A percentile compares a stretch with the other conserved stretches of the same genome.
These are phyloP conservation scores for Sugiyamaella sp. DNA, from an alignment of 1,139 yeast genomes.

Conservation along the genomic window DNA sequence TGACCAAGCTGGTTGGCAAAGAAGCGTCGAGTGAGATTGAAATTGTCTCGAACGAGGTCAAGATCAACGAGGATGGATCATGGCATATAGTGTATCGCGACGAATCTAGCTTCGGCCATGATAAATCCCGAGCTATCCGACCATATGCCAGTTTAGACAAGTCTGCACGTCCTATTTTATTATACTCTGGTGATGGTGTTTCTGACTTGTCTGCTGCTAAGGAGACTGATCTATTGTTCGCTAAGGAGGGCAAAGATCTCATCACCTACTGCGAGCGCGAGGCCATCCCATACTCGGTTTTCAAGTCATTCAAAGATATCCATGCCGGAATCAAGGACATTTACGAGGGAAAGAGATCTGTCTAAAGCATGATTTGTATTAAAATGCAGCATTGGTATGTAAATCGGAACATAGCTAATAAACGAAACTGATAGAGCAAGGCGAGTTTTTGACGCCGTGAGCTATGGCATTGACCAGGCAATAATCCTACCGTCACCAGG, in stretches of 20 bases:
- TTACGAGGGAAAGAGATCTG: conserved; percentile 48
- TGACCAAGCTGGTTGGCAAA: conserved; percentile 72
- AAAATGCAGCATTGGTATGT: conserved; percentile 5
- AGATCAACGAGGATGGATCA: conserved; percentile 54
- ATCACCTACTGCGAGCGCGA: conserved; percentile 81
- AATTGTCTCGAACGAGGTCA: conserved; percentile 80
- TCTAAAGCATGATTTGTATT: no score
- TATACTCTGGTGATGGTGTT: conserved; percentile 97
- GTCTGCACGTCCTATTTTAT: conserved; percentile 58
- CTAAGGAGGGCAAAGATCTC: conserved; percentile 89
- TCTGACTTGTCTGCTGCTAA: conserved; percentile 93
- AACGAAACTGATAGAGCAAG: not conserved
- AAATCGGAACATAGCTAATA: not conserved
- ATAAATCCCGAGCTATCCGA: conserved; percentile 80
- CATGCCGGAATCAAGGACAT: conserved; percentile 55
- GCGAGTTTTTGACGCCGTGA: no score
- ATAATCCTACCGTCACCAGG: no score
- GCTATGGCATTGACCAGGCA: no score
- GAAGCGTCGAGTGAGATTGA: conserved; percentile 74
- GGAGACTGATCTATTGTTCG: conserved; percentile 90
- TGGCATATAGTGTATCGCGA: conserved; percentile 90
- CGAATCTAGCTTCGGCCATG: conserved; percentile 90
- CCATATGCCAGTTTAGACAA: conserved; percentile 54
- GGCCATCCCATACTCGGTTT: conserved; percentile 81
- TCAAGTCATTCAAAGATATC: conserved; percentile 75